Evolutionary conservation across 2,329 filamentous ascomycete species (phyloP), one percentile per base, ranked within the genome.

Genomic region (Exophiala sp.): DNA sequence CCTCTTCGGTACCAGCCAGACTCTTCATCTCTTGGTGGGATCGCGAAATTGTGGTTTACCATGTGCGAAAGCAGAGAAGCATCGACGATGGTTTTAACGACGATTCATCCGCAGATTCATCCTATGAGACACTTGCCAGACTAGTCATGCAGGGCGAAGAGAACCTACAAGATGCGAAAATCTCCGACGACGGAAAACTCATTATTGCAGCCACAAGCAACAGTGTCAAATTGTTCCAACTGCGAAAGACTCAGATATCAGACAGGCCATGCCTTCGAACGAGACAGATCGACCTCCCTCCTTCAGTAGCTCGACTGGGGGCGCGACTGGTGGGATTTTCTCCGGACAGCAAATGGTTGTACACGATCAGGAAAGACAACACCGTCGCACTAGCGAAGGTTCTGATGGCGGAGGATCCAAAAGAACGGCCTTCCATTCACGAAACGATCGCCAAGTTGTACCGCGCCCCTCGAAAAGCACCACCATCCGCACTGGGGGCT

Each of bases 1-100:
- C 80, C 29, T 90, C 87, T 58, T 86, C 90, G 2, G 74, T 83
- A 1, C 78, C 78, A 35, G 82, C 83, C 37, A 80, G 93, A 42
- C 72, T 96, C 18, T 71, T 98, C 21, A 80, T 93, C 62, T 88
- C 87, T 66, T 97, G 89, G 86, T 97, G 90, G 88, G 87, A 91
- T 58, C 79, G 85, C 48, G 86, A 94, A 65, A 75, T 97, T 42
- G 83, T 85, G 59, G 79, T 98, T 53, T 98, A 90, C 89, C 79
- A 58, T 32, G 34, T 61, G 2, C 44, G 45, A n/a, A 46, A 24
- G 39, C 42, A 44, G 10, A 46, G 32, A 18, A 23, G 42, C 35
- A 23, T 21, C 30, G 21, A 39, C 40, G 50, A 6, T 9, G 46
- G 30, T 34, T 38, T 43, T 19, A 35, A 48, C 24, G 19, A 24